Conservation (phyloP, 345 rosid species). For the Anastatica hierochuntica region DNA sequence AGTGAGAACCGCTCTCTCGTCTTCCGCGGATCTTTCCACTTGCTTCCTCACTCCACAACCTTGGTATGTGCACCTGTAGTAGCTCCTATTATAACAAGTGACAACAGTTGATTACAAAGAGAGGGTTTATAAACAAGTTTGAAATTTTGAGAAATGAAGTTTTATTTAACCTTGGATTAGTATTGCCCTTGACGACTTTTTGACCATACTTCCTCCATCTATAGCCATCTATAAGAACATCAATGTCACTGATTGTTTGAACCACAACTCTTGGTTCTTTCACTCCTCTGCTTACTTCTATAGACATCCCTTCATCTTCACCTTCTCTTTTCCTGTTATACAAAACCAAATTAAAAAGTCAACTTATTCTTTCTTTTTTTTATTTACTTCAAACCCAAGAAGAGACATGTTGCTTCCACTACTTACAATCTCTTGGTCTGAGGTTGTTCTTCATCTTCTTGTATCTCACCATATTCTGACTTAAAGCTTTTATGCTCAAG, state of each 20-base stretch:
- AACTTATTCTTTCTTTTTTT: too few relatives aligned
- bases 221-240: conserved; percentile 90
- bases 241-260: conserved; percentile 92
- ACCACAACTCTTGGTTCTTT: conserved; percentile 95
- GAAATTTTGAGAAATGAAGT: background rate
- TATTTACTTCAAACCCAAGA: too few relatives aligned
- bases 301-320: conserved; percentile 72
- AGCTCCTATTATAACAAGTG: too few relatives aligned
- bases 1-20: conserved; percentile 83
- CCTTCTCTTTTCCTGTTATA: conserved; percentile 58
- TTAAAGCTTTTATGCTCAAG: conserved; percentile 53
- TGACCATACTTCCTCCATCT: conserved; percentile 99
- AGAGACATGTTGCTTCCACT: background rate
- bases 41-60: conserved; percentile 91
- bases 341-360: too few relatives aligned
- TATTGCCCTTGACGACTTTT: conserved; percentile 94
- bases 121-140: conserved; percentile 9
- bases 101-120: too few relatives aligned
- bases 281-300: conserved; percentile 72
- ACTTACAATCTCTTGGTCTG: conserved; percentile 84
- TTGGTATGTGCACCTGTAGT: conserved; percentile 79
- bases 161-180: conserved; percentile 80
- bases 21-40: conserved; percentile 90
- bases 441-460: conserved; percentile 66
- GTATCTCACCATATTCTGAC: conserved; percentile 51